phyloP scores from a whole-genome alignment of 306 rosid genomes.

The cucumber (Cucumis sativus) region Cucumber_9930_V3 NC_026657.2:9481001-9481500 shows the following conservation, averaged over 20 bases:
- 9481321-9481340: background rate
- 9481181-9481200: slow-evolving; percentile 86
- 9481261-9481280: no score
- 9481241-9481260: slow-evolving; percentile 20
- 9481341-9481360: background rate
- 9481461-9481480: slow-evolving; percentile 64
- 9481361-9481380: slow-evolving; percentile 39
- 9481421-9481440: slow-evolving; percentile 75
- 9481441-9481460: slow-evolving; percentile 63
- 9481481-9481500: slow-evolving; percentile 46
- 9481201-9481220: slow-evolving; percentile 58
- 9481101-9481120: background rate
- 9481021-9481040: slow-evolving; percentile 88
- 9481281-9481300: background rate
- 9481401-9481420: slow-evolving; percentile 57
- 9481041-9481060: slow-evolving; percentile 83
- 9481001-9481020: slow-evolving; percentile 73
- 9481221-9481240: slow-evolving; percentile 36
- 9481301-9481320: background rate
- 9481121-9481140: background rate
- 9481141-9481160: slow-evolving; percentile 84
- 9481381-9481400: slow-evolving; percentile 67
- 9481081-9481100: no score
- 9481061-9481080: slow-evolving; percentile 67
- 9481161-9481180: slow-evolving; percentile 97